Conservation (phyloP, 2,329 filamentous ascomycete species). For the Alternaria gaisen region DNA sequence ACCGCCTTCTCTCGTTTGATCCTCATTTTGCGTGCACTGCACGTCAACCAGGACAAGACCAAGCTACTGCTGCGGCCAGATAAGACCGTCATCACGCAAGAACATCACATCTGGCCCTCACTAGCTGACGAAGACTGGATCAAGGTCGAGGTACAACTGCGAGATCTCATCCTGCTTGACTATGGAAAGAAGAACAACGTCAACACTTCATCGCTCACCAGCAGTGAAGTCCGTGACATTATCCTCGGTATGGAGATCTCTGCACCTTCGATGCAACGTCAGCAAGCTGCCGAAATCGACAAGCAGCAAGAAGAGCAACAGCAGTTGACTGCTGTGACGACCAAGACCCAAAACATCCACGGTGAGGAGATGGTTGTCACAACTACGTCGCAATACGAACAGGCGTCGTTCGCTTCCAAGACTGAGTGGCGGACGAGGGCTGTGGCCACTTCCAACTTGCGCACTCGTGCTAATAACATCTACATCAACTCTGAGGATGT, state of each 20-base stretch:
- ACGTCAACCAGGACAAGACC: constrained; percentile 98
- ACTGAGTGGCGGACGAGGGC: constrained; percentile 98
- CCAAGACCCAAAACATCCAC: constrained; percentile 96
- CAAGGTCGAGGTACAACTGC: constrained; percentile 96
- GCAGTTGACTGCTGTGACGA: constrained; percentile 95
- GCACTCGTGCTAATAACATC: constrained; percentile 95
- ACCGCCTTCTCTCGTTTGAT: constrained; percentile 97
- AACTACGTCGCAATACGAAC: constrained; percentile 96
- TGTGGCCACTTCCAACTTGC: constrained; percentile 94
- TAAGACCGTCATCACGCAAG: constrained; percentile 97
- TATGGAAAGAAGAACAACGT: constrained; percentile 99
- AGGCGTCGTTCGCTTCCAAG: constrained; percentile 97
- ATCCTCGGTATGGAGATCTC: constrained; percentile 99
- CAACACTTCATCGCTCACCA: constrained; percentile 95
- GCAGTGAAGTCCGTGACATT: constrained; percentile 96
- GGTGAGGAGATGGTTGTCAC: constrained; percentile 98
- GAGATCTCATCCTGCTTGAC: constrained; percentile 95
- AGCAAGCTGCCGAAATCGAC: constrained; percentile 98
- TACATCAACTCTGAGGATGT: constrained; percentile 97
- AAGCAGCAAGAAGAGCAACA: constrained; percentile 98
- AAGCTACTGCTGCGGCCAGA: constrained; percentile 94
- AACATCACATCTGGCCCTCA: constrained; percentile 98
- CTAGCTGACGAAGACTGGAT: constrained; percentile 97
- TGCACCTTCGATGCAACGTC: constrained; percentile 95
- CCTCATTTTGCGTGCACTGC: constrained; percentile 89